Evolutionary conservation across 495 filamentous ascomycete genomes (phyloP), one percentile per base, ranked within the genome.

Genomic region (Cercophora newfieldiana): DNA sequence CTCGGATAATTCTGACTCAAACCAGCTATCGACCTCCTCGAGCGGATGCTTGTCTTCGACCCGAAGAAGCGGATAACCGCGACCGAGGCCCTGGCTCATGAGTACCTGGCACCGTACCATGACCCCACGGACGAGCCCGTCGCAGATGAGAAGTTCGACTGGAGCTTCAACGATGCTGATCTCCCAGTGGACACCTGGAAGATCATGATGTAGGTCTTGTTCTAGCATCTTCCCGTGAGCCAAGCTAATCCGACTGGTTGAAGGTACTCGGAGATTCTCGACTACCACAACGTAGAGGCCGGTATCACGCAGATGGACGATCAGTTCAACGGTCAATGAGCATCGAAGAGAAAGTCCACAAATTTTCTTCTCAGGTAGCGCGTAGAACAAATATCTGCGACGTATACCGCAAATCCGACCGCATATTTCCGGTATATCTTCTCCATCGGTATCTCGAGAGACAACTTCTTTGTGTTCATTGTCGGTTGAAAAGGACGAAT

Each of bases 141-240:
- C 14, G 92, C 95, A 25, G 91, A 96, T 65, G 94, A 97, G 83
- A 98, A 96, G 81, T 99, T 99, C 72, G 95, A 99, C 75, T 99
- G 95, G 95, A 97, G 93, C n/a, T 99, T 99, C 80, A 99, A 97
- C 76, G 94, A 99, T 75, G 96, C 95, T 33, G 95, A 99, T 80
- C 80, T 99, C 64, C 95, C 95, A 0, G 93, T 98, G 48, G 95
- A 99, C 72, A 97, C 96, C n/a, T 99, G 95, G 95, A 98, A 98
- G 80, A 97, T 99, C 75, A 99, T 98, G 95, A 99, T 99, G 95
- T 98, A 84, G 70, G 89, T 74, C 16, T 37, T 21, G 0, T 30
- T 28, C 8, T 10, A 2, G 12, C 6, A 4, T 16, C 1, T 3
- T 5, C 7, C n/a, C n/a, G n/a, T n/a, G n/a, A 21, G 28, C n/a